phyloP scores from a whole-genome alignment of 2,329 filamentous ascomycete species.

The Colletotrichum gigasporum region DNA sequence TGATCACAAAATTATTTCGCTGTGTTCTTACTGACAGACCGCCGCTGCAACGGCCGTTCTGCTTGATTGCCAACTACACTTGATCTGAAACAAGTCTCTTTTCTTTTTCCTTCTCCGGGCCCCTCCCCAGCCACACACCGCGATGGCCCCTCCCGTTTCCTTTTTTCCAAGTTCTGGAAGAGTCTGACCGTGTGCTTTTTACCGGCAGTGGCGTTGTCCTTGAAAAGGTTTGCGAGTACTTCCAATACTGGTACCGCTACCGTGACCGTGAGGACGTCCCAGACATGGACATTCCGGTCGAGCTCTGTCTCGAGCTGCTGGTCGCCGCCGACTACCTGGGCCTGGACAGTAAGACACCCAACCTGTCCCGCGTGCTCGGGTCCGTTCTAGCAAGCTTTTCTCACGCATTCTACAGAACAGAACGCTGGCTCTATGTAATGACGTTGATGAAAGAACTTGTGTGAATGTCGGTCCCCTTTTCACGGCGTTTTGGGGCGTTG shows the following conservation, averaged over 20 bases:
- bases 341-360: slow-evolving; percentile 64
- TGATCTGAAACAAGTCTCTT: slow-evolving; percentile 63
- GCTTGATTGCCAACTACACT: slow-evolving; percentile 68
- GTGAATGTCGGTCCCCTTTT: slow-evolving; percentile 40
- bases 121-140: slow-evolving; percentile 20
- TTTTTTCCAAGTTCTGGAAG: slow-evolving; percentile 22
- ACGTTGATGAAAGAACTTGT: slow-evolving; percentile 27
- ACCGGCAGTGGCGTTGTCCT: slow-evolving; percentile 72
- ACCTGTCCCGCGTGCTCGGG: not conserved
- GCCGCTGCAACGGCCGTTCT: slow-evolving; percentile 48
- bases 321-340: slow-evolving; percentile 82
- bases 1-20: slow-evolving; percentile 42
- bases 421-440: slow-evolving; percentile 25
- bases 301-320: slow-evolving; percentile 80
- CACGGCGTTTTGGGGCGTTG: slow-evolving; percentile 29
- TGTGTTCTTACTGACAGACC: slow-evolving; percentile 60
- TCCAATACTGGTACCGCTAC: slow-evolving; percentile 83
- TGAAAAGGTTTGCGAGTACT: slow-evolving; percentile 85
- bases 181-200: slow-evolving; percentile 36
- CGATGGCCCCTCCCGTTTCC: not conserved
- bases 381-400: slow-evolving; percentile 1
- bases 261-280: slow-evolving; percentile 76
- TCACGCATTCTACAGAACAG: slow-evolving; percentile 28
- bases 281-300: slow-evolving; percentile 83
- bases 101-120: slow-evolving; percentile 8